Evolutionary conservation across 2,329 filamentous ascomycete species (phyloP).

Genomic region (Hypoxylon sp.): DNA sequence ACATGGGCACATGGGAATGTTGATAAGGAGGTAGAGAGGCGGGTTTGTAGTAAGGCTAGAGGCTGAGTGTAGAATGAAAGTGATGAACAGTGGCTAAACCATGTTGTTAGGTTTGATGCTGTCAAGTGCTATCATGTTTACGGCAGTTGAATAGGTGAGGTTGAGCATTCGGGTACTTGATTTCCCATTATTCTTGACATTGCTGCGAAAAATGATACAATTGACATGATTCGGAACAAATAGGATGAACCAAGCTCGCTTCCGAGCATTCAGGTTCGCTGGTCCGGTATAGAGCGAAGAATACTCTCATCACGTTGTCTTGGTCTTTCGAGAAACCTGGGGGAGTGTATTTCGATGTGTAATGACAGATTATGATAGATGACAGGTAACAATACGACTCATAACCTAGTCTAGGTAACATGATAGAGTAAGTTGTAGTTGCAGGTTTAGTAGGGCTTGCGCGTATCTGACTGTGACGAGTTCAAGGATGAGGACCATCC

Average conservation of each 20-base stretch:
- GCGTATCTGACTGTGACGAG: conserved; percentile 12
- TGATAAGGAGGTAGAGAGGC: conserved; percentile 7
- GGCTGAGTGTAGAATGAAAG: conserved; percentile 21
- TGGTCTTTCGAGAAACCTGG: conserved; percentile 18
- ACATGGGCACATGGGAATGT: background rate
- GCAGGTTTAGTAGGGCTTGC: conserved; percentile 10
- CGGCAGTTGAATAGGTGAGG: conserved; percentile 13
- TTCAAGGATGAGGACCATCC: conserved; percentile 15
- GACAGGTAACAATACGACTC: conserved; percentile 14
- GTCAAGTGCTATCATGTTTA: conserved; percentile 8
- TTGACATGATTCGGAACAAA: conserved; percentile 22
- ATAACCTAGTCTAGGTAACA: conserved; percentile 6
- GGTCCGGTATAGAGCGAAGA: conserved; percentile 9
- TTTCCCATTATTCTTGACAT: too few relatives aligned
- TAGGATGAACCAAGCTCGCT: conserved; percentile 10
- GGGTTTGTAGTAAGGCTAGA: conserved; percentile 33
- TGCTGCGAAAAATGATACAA: too few relatives aligned
- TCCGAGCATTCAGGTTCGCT: conserved; percentile 13
- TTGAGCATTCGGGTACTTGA: conserved; percentile 4
- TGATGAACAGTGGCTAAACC: conserved; percentile 20
- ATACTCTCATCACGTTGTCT: conserved; percentile 18
- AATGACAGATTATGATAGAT: conserved; percentile 12
- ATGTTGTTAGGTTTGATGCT: too few relatives aligned
- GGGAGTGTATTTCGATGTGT: conserved; percentile 10
- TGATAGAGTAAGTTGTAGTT: background rate